Evolutionary conservation across 2,329 filamentous ascomycete genomes (phyloP), one percentile per base, ranked within the genome.

Genomic region (Colletotrichum noveboracense): DNA sequence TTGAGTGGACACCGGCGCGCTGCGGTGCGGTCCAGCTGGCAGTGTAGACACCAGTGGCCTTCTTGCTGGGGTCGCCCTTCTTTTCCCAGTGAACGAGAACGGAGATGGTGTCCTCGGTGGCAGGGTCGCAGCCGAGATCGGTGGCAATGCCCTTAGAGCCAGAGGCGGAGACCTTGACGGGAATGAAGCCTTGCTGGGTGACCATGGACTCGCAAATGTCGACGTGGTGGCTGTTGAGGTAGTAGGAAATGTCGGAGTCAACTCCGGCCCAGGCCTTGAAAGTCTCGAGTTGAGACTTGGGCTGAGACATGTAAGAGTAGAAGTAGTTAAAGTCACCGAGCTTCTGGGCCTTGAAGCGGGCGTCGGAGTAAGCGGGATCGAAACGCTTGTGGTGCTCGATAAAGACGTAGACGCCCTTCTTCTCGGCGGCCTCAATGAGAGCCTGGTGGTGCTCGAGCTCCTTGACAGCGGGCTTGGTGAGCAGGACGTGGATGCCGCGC

Each of bases 251-350:
- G 84, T 98, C 96, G 34, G 94, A 96, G 80, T 98, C 96, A 80
- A 93, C 92, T 78, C 96, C 96, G 0, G 96, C 96, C 96, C 96
- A 98, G 5, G 95, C 94, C 86, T 95, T 96, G 92, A 98, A 98
- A 1, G 96, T 98, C 88, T 97, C 94, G 64, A 98, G 91, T 87
- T 98, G 96, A 66, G 90, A 95, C 87, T 97, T 98, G 76, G 94
- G 94, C 88, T 98, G 96, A 66, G 93, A 95, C 96, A 98, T 98
- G 91, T 98, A 98, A 80, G 92, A 94, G 90, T 98, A 98, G 84
- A 98, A 98, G 89, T 98, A 98, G 89, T 98, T 98, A 92, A 98
- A 98, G 86, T 98, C 95, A 78, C 96, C 96, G 9, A 98, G 88
- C 69, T 89, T 92, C 82, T 91, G 87, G 16, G 95, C 95, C 80